Conservation (phyloP, 2,329 filamentous ascomycete genomes). For the Aspergillus amoenus region DNA sequence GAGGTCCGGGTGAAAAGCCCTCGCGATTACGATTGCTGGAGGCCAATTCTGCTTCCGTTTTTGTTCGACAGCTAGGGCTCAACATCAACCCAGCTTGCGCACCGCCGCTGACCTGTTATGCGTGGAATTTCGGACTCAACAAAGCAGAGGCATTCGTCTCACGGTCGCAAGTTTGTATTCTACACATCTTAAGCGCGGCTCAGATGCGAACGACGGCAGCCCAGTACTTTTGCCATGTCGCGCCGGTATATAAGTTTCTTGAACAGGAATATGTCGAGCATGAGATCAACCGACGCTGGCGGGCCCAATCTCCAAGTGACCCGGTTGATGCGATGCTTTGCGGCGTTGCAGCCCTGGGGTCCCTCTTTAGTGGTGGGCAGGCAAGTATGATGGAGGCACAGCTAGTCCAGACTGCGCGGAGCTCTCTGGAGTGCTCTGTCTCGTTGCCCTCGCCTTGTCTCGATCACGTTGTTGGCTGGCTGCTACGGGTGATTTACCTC, state of each 20-base stretch:
- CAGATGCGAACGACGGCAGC: no score
- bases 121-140: not conserved
- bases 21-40: not conserved
- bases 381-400: not conserved
- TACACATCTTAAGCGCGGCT: no score
- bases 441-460: not conserved
- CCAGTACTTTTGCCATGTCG: not conserved
- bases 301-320: not conserved
- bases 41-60: not conserved
- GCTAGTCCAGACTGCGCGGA: not conserved
- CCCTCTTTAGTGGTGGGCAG: not conserved
- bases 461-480: slow-evolving; percentile 35
- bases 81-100: not conserved
- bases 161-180: no score
- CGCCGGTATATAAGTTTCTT: not conserved
- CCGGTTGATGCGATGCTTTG: not conserved
- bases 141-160: no score
- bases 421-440: not conserved
- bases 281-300: not conserved
- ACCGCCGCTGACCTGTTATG: not conserved
- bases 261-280: not conserved
- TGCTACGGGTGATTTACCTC: slow-evolving; percentile 50
- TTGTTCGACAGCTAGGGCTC: not conserved
- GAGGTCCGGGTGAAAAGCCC: no score
- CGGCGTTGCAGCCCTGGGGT: slow-evolving; percentile 18